Conservation (phyloP, 192 early-diverging fungal species). For the Coemansia brasiliensis region DNA sequence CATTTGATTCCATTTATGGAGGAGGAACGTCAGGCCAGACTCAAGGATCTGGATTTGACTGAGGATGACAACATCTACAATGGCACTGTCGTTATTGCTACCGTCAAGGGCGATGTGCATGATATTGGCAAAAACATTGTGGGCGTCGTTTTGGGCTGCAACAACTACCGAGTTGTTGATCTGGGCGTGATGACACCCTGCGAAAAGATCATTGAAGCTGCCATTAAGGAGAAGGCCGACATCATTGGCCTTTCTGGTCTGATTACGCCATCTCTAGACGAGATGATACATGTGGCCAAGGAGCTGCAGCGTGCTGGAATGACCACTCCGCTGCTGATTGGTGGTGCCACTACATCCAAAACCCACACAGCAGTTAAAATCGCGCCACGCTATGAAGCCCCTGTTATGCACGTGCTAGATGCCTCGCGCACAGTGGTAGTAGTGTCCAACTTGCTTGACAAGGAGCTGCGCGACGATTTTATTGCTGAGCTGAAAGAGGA, state of each 20-base stretch:
- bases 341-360: conserved; percentile 94
- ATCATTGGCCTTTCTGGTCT: conserved; percentile 91
- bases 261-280: conserved; percentile 94
- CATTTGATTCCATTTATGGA: conserved; percentile 95
- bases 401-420: conserved; percentile 86
- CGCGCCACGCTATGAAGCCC: conserved; percentile 78
- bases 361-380: conserved; percentile 98
- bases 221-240: conserved; percentile 86
- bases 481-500: conserved; percentile 87
- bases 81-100: conserved; percentile 89
- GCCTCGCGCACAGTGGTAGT: conserved; percentile 91
- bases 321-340: conserved; percentile 89
- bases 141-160: conserved; percentile 94
- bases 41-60: conserved; percentile 54
- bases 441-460: conserved; percentile 82
- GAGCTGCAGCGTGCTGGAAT: conserved; percentile 86
- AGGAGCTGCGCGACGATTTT: conserved; percentile 78
- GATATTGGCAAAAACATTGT: conserved; percentile 99
- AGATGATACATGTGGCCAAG: conserved; percentile 95
- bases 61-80: conserved; percentile 77
- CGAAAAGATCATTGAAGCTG: conserved; percentile 88
- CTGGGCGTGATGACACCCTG: conserved; percentile 94
- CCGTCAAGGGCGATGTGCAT: conserved; percentile 97
- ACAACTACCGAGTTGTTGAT: conserved; percentile 94
- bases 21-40: conserved; percentile 77